Conservation (phyloP, 441 rosid species). For the Hypseocharis bilobata region DNA sequence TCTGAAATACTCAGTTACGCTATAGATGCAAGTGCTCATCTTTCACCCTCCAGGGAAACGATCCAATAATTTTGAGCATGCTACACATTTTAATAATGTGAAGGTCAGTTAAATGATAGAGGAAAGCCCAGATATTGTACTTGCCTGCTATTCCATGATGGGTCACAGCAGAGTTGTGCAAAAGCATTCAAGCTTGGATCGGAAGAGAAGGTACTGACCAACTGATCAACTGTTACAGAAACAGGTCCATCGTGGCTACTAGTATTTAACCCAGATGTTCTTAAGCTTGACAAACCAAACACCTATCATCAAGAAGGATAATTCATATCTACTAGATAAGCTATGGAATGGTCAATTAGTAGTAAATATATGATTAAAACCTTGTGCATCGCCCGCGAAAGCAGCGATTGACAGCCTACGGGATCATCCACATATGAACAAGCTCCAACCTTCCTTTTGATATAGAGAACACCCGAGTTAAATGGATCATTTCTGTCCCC, state of each 20-base stretch:
- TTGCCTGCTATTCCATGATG: conserved; percentile 78
- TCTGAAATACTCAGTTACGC: not conserved
- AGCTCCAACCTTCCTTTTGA: conserved; percentile 93
- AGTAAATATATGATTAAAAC: conserved; percentile 27
- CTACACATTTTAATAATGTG: not conserved
- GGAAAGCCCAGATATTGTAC: not conserved
- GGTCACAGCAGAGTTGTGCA: conserved; percentile 84
- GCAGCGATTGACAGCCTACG: conserved; percentile 78
- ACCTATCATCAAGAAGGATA: conserved; percentile 39
- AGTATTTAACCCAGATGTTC: conserved; percentile 29
- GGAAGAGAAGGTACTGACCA: conserved; percentile 89
- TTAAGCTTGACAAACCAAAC: conserved; percentile 55
- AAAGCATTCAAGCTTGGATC: conserved; percentile 94
- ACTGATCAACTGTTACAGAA: conserved; percentile 67
- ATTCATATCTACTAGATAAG: conserved; percentile 6
- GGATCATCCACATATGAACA: conserved; percentile 97
- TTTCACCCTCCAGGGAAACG: not conserved
- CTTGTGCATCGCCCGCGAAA: conserved; percentile 97
- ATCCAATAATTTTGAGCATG: not conserved
- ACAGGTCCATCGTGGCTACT: conserved; percentile 35
- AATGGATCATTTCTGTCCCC: conserved; percentile 72
- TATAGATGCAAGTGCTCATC: not conserved
- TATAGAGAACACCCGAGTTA: conserved; percentile 73
- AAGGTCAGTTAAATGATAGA: not conserved
- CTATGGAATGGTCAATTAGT: conserved; percentile 11